Conservation (phyloP, 2,329 filamentous ascomycete genomes). For the Diaporthe sp. region DNA sequence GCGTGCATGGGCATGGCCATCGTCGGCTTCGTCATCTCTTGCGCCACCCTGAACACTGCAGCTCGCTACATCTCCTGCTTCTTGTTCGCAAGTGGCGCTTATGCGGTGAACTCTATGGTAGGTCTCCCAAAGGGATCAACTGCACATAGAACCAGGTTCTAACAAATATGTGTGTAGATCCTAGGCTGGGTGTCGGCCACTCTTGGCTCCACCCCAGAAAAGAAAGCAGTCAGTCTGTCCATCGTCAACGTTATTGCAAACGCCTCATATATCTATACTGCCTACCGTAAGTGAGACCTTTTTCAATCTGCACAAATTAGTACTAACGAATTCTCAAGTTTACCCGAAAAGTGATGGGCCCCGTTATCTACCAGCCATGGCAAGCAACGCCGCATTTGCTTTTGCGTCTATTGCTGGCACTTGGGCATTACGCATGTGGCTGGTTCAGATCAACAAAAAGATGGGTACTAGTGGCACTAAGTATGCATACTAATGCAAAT, state of each 20-base stretch:
- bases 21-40: conserved; percentile 51
- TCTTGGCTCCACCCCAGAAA: conserved; percentile 55
- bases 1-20: conserved; percentile 51
- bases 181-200: conserved; percentile 54
- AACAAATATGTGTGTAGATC: conserved; percentile 36
- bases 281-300: background rate
- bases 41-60: conserved; percentile 42
- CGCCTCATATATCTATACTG: background rate
- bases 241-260: background rate
- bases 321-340: background rate
- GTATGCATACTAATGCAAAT: background rate
- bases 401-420: conserved; percentile 4
- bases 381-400: background rate
- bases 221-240: conserved; percentile 48
- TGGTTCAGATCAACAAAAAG: background rate
- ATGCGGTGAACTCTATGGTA: conserved; percentile 51
- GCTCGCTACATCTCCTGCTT: conserved; percentile 48
- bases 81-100: conserved; percentile 48
- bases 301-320: accelerated
- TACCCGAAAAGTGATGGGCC: background rate
- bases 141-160: accelerated
- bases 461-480: background rate
- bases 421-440: background rate
- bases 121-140: background rate
- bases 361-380: background rate